Base-by-base conservation (phyloP, 306 rosid genomes). In the Acacia crassicarpa region DNA sequence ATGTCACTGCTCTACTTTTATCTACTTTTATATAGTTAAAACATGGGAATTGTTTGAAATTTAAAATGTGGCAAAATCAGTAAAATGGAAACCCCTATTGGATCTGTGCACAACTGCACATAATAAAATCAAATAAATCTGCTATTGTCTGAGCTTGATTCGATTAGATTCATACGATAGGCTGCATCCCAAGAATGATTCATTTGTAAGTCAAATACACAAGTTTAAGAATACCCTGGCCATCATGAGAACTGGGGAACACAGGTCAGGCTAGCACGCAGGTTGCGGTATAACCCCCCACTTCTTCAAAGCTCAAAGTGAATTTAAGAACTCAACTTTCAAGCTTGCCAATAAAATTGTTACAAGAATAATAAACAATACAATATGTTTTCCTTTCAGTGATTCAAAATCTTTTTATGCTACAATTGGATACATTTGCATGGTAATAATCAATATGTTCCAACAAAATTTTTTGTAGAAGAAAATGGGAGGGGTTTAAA, bases 371-470 rank as follows among this genome's bases (percentile, higher is more conserved):
- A 27, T 32, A 30, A 20, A 49, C 32, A 30, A 65, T 68, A 22
- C 70, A 65, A 32, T 9, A 22, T 23, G 80, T 78, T 56, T 33
- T 35, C 74, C 49, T 13, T n/a, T 44, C 25, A 30, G 56, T 41
- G 11, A 44, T 41, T 27, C 56, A 70, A 23, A 70, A 44, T 22
- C 27, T 12, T 70, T 79, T 53, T 20, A 79, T 20, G 51, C 51
- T 82, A 62, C 65, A 58, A n/a, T 22, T 22, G 32, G 10, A 9
- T 58, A 10, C 32, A 58, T 8, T 9, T 22, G 65, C 65, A 22
- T 58, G 25, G 32, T 22, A n/a, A n/a, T 58, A 22, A 9, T 38
- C 48, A 71, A 81, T 72, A 45, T 15, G 75, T 54, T 68, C 74
- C 9, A 49, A 74, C 77, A 84, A 46, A 0, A 5, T 38, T 61